Evolutionary conservation across 1,284 basidiomycete species (phyloP).

Genomic region (Ganoderma sinense): DNA sequence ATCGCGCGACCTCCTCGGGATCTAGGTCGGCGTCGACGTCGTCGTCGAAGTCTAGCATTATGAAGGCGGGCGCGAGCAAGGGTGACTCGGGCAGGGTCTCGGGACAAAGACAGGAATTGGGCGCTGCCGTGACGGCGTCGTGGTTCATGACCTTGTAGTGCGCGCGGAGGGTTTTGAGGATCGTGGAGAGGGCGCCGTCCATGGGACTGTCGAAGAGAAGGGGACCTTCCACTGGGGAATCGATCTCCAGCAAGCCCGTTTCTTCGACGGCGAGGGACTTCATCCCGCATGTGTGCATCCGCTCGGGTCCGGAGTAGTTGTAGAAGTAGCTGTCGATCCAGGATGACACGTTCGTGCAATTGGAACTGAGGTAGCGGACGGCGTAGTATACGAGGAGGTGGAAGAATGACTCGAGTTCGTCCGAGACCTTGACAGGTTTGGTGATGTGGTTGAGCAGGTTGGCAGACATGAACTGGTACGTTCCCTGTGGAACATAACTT

Average conservation of each 20-base stretch:
- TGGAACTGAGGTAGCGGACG: constrained; percentile 13
- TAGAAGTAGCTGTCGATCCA: constrained; percentile 21
- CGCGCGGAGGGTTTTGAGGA: background rate
- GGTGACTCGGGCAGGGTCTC: background rate
- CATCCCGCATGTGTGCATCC: background rate
- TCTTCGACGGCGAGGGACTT: background rate
- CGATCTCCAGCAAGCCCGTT: background rate
- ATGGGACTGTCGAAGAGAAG: background rate
- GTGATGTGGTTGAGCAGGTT: background rate
- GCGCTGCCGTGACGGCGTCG: background rate
- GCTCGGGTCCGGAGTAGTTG: background rate
- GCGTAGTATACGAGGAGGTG: constrained; percentile 20
- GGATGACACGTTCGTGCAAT: background rate
- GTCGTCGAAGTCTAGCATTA: background rate
- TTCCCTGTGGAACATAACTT: background rate
- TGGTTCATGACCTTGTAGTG: background rate
- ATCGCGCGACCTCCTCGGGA: background rate
- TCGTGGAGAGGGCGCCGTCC: background rate
- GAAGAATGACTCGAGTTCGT: constrained; percentile 27
- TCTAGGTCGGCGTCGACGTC: too few species aligned
- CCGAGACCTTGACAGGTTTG: background rate
- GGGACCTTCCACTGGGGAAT: background rate
- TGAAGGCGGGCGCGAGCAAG: background rate
- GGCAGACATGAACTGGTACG: constrained; percentile 14
- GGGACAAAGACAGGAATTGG: background rate